phyloP scores from a whole-genome alignment of 1,284 basidiomycete species.

The Puccinia hordei region DNA sequence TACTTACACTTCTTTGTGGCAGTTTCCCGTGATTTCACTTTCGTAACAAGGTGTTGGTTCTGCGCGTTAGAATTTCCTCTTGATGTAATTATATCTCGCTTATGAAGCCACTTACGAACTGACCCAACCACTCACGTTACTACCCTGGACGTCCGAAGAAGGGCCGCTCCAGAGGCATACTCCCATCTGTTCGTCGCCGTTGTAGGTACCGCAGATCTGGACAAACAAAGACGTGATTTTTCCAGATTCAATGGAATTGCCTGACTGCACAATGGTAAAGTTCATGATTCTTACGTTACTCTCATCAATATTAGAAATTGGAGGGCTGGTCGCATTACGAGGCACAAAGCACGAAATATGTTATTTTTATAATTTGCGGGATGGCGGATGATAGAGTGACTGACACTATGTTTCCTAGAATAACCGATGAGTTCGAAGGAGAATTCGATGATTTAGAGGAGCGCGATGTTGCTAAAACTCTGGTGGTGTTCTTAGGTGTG shows the following conservation, averaged over 20 bases:
- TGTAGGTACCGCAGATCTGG: constrained; percentile 30
- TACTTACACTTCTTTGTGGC: constrained; percentile 26
- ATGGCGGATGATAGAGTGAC: not conserved
- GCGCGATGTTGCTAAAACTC: not conserved
- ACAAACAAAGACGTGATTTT: not conserved
- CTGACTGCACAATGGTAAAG: not conserved
- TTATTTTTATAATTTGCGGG: not conserved
- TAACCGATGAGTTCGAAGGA: not conserved
- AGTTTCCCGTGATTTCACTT: constrained; percentile 12
- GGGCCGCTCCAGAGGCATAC: constrained; percentile 41
- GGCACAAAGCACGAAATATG: not conserved
- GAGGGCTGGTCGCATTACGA: not conserved
- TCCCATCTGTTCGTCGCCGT: constrained; percentile 17
- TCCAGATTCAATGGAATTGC: not conserved
- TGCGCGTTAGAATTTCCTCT: too few species aligned
- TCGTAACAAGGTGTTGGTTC: not conserved
- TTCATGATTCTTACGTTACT: constrained; percentile 21
- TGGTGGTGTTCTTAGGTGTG: not conserved
- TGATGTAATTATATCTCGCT: too few species aligned
- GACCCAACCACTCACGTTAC: constrained; percentile 9
- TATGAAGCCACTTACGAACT: not conserved
- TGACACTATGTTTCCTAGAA: not conserved
- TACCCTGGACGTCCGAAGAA: not conserved
- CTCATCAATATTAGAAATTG: not conserved
- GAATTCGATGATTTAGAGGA: not conserved